Evolutionary conservation across 139 green algal genomes (phyloP), one percentile per base, ranked within the genome.

Genomic region (Parachlorella kessleri): DNA sequence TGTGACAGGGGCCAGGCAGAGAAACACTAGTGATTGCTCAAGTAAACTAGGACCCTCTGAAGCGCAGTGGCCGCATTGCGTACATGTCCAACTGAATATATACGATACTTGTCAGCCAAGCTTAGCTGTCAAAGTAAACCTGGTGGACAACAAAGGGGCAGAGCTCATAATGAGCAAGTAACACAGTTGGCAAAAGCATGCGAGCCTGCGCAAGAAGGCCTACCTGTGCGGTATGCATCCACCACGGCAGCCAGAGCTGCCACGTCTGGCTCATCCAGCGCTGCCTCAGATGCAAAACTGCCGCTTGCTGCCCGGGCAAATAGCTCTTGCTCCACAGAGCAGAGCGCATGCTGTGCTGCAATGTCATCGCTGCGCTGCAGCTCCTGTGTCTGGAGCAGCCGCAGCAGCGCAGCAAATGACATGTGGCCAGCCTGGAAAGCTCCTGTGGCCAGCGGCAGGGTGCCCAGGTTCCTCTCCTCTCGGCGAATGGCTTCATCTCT

Each of bases 311-410:
- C 83, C 0, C 80, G 37, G 18, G 3, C 21, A 69, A 86, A 89
- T n/a, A 90, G 35, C 75, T 81, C 69, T 6, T n/a, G 39, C 68
- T 90, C 83, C 7, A 89, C 48, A 32, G 59, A 76, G 39, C 78
- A 54, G 39, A 89, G 72, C 18, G 33, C 69, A 9, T 85, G 77
- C 76, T 81, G 76, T 21, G 64, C 42, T 30, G 37, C 79, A 38
- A 85, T 63, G 33, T 79, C 73, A 55, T 41, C 55, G 23, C 40
- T 7, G 10, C 36, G 7, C 32, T 70, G 48, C 35, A 42, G 36
- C 3, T 42, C 26, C 1, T 28, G 4, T 24, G 18, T 14, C 37
- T 39, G 48, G 48, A 84, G 55, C 6, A 77, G 0, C 3, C 36
- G 21, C 35, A 70, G 72, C 35, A 77, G 72, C 4, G 35, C 24